These are phyloP conservation scores for Ilyonectria mors-panacis DNA, from an alignment of 2,329 filamentous ascomycete genomes.

Conservation along the genomic window DNA sequence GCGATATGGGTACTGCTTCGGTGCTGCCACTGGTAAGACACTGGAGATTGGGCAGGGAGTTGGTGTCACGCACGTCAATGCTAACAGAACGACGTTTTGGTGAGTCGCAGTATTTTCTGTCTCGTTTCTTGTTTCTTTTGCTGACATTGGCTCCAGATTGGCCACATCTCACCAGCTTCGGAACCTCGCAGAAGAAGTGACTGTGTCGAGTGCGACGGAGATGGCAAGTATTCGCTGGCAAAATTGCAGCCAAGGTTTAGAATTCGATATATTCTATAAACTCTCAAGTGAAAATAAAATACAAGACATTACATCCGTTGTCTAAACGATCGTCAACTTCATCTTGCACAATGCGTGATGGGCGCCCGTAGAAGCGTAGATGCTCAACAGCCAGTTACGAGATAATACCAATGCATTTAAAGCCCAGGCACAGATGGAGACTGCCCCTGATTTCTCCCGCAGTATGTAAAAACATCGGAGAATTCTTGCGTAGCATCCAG, in stretches of 20 bases:
- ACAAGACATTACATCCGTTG: too few species aligned
- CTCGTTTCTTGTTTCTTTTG: not conserved
- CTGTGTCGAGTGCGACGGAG: too few species aligned
- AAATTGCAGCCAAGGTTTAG: not conserved
- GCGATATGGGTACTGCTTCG: slow-evolving; percentile 44
- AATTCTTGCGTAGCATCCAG: not conserved
- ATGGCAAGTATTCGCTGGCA: not conserved
- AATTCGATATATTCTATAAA: too few species aligned
- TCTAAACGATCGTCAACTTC: too few species aligned
- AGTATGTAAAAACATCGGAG: not conserved
- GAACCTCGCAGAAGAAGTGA: slow-evolving; percentile 33
- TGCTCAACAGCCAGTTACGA: too few species aligned
- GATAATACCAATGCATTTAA: not conserved
- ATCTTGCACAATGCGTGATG: not conserved
- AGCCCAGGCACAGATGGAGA: not conserved
- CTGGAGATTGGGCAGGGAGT: slow-evolving; percentile 34
- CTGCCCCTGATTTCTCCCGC: too few species aligned
- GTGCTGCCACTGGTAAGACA: slow-evolving; percentile 1
- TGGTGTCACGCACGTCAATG: slow-evolving; percentile 33
- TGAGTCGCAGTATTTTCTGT: slow-evolving; percentile 1
- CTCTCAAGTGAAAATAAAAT: too few species aligned
- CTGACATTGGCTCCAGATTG: slow-evolving; percentile 32
- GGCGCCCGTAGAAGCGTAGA: not conserved
- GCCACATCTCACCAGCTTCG: slow-evolving; percentile 37
- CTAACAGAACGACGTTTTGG: slow-evolving; percentile 40